A percentile compares a stretch with the other conserved stretches of the same genome.
phyloP scores from a whole-genome alignment of 176 grass and related monocot genomes.

The Pontederia crassipes region DNA sequence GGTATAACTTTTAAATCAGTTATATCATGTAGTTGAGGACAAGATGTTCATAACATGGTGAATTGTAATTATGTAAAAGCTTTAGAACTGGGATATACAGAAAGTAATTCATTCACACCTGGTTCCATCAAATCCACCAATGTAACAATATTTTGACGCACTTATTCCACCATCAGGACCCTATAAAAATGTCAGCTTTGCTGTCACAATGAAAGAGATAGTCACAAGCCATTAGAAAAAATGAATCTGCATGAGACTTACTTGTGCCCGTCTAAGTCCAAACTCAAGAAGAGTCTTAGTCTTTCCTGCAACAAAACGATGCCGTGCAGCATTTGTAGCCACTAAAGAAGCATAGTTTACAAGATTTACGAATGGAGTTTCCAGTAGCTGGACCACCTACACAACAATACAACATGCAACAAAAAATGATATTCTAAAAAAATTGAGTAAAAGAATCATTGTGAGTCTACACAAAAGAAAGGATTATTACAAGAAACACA shows the following conservation, averaged over 20 bases:
- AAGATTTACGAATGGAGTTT: constrained; percentile 86
- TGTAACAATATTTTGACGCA: constrained; percentile 87
- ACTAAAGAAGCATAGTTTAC: constrained; percentile 96
- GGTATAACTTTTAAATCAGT: no score
- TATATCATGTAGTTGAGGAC: no score
- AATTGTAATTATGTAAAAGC: constrained; percentile 4
- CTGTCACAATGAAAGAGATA: constrained; percentile 2
- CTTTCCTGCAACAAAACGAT: constrained; percentile 76
- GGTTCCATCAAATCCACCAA: constrained; percentile 99
- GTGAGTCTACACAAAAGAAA: constrained; percentile 1
- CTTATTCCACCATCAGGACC: constrained; percentile 97
- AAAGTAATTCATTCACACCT: constrained; percentile 32
- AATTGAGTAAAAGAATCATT: no score
- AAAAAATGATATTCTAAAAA: no score
- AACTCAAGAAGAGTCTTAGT: constrained; percentile 89
- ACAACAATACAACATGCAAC: no score
- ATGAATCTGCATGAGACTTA: background rate
- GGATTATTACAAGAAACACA: background rate
- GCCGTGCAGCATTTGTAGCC: constrained; percentile 89
- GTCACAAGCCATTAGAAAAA: background rate
- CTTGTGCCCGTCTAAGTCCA: constrained; percentile 88
- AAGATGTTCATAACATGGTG: background rate
- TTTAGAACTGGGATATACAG: background rate
- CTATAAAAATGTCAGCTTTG: constrained; percentile 26
- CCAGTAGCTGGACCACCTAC: constrained; percentile 84